A percentile compares a stretch with the other conserved stretches of the same genome.
phyloP scores from a whole-genome alignment of 495 filamentous ascomycete genomes.

The Daldinia concentrica region DNA sequence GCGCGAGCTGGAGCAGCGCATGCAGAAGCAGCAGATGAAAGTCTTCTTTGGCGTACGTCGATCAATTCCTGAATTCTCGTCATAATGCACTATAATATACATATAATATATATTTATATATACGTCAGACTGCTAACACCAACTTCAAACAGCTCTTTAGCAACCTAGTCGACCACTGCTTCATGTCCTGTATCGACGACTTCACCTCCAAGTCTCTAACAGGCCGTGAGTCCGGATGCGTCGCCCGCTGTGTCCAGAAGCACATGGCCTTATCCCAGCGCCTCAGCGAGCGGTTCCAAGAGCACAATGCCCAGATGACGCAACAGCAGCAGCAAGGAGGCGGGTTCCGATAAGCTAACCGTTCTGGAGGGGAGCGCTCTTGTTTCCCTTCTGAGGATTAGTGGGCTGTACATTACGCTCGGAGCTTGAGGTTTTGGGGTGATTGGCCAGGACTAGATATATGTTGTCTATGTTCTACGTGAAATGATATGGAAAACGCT shows the following conservation, averaged over 20 bases:
- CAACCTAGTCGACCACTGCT: conserved; percentile 93
- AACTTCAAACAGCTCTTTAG: conserved; percentile 81
- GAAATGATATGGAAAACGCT: neutral
- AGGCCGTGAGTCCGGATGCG: conserved; percentile 85
- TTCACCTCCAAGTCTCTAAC: conserved; percentile 96
- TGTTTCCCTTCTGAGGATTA: neutral
- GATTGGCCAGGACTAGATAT: neutral
- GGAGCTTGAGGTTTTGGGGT: neutral
- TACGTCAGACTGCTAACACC: conserved; percentile 16
- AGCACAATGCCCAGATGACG: conserved; percentile 90
- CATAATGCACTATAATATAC: neutral
- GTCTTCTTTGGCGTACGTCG: conserved; percentile 91
- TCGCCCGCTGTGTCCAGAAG: conserved; percentile 94
- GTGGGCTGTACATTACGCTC: neutral
- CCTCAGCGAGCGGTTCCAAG: conserved; percentile 89
- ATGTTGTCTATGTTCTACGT: neutral
- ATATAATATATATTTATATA: neutral
- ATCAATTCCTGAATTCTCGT: neutral
- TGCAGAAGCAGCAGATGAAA: conserved; percentile 97
- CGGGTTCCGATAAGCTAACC: conserved; percentile 29
- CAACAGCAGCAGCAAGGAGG: conserved; percentile 56
- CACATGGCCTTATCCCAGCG: conserved; percentile 87
- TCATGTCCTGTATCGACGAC: conserved; percentile 96
- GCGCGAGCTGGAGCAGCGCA: conserved; percentile 87
- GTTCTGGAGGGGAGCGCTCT: neutral